These are phyloP conservation scores for Dryas drummondii DNA, from an alignment of 306 rosid species.

Conservation along the genomic window DNA sequence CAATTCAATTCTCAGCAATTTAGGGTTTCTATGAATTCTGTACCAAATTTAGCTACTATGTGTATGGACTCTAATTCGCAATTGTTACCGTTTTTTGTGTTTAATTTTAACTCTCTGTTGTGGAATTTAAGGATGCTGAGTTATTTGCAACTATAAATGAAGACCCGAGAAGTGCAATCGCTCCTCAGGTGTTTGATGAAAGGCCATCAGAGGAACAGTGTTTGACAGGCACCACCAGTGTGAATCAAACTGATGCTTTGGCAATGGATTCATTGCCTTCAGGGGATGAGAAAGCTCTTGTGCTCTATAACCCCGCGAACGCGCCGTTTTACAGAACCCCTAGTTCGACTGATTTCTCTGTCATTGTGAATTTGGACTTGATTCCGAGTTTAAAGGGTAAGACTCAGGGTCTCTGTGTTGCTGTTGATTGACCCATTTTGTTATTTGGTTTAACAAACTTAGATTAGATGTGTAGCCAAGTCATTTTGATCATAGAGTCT, in stretches of 20 bases:
- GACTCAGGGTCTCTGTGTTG: not conserved
- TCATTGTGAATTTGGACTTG: constrained; percentile 37
- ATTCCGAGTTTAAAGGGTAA: constrained; percentile 47
- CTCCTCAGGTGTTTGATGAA: constrained; percentile 8
- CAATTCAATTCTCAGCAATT: not conserved
- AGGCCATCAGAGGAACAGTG: not conserved
- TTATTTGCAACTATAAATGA: not conserved
- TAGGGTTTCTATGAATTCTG: not conserved
- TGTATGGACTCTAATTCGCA: not conserved
- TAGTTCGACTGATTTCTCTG: constrained; percentile 26
- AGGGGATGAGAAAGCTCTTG: constrained; percentile 36
- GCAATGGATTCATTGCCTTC: not conserved
- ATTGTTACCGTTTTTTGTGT: not conserved
- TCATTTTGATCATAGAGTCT: not conserved
- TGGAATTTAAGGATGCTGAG: constrained; percentile 21
- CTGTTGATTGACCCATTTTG: not conserved
- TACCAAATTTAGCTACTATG: too few relatives aligned
- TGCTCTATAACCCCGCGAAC: constrained; percentile 29
- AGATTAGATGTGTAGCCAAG: not conserved
- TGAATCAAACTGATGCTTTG: not conserved
- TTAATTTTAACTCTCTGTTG: not conserved
- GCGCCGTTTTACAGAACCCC: constrained; percentile 28
- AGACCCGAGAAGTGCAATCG: not conserved
- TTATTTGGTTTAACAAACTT: not conserved
- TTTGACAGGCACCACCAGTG: not conserved